phyloP scores from a whole-genome alignment of 306 rosid species.

The Canavalia ensiformis region DNA sequence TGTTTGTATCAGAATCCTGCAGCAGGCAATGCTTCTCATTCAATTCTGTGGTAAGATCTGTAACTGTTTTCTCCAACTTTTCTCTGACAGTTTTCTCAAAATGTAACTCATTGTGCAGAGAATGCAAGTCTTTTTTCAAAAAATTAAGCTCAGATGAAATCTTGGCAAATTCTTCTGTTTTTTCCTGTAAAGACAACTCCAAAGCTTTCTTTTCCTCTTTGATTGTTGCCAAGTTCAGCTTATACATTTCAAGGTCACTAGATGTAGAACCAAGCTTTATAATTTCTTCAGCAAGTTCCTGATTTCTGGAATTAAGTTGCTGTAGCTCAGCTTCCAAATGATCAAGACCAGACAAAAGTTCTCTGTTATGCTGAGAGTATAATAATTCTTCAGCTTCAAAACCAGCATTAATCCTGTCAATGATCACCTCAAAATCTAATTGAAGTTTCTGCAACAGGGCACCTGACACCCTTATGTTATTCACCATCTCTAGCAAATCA shows the following conservation, averaged over 20 bases:
- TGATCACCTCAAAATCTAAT: slow-evolving; percentile 68
- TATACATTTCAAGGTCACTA: slow-evolving; percentile 68
- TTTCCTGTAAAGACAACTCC: slow-evolving; percentile 61
- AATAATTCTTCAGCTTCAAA: slow-evolving; percentile 70
- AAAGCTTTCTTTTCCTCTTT: slow-evolving; percentile 70
- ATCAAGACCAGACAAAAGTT: slow-evolving; percentile 66
- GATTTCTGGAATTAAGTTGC: slow-evolving; percentile 70
- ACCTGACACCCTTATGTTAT: slow-evolving; percentile 63
- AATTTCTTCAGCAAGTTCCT: slow-evolving; percentile 72
- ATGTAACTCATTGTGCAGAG: slow-evolving; percentile 60
- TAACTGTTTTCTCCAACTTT: slow-evolving; percentile 62
- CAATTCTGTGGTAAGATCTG: slow-evolving; percentile 69
- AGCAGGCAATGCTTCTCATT: slow-evolving; percentile 67
- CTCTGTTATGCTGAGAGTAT: slow-evolving; percentile 65
- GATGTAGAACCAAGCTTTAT: slow-evolving; percentile 55
- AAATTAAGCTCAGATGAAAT: slow-evolving; percentile 62
- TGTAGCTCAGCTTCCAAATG: slow-evolving; percentile 76
- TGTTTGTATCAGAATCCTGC: slow-evolving; percentile 66
- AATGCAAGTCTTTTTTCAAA: slow-evolving; percentile 58
- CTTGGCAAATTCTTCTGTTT: slow-evolving; percentile 67
- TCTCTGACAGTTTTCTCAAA: slow-evolving; percentile 63
- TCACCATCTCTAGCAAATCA: slow-evolving; percentile 57
- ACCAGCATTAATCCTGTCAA: slow-evolving; percentile 60
- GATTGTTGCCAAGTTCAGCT: slow-evolving; percentile 58
- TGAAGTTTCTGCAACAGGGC: slow-evolving; percentile 75